Evolutionary conservation across 129 eudicot genomes (phyloP), one percentile per base, ranked within the genome.

Genomic region (Cynara cardunculus): DNA sequence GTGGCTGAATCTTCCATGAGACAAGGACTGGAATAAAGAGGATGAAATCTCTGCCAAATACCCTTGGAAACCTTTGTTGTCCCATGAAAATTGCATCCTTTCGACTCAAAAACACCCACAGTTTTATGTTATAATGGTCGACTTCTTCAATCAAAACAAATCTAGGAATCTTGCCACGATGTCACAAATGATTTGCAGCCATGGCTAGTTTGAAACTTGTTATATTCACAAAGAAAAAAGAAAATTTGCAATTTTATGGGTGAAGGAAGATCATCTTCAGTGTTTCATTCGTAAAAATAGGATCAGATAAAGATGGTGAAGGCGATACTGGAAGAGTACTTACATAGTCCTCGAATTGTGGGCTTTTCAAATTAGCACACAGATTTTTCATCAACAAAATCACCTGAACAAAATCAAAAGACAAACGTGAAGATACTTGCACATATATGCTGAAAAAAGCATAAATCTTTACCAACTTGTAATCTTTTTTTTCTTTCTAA

Each of bases 271-370:
- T 53, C 24, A 14, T 2, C 8, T 53, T 53, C 64, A 53, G 6
- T 16, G 64, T 53, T 53, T 16, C 64, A 53, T 53, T 18, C 22
- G 16, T 5, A 64, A 41, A 7, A 7, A 1, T 11, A 16, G 37
- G 7, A 22, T 34, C 69, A 9, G 4, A 64, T 19, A 21, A 21
- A 7, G 18, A 64, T 5, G 64, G 12, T 7, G 25, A 5, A 64
- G 72, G 19, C 7, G 13, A 31, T 12, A 11, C 5, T 9, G 26
- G 59, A 49, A 75, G 32, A 32, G 77, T 41, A 72, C 99, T 88
- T 92, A 91, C 99, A 89, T 90, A 97, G 70, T 92, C 89, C 88
- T 95, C 99, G 75, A 92, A 95, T 81, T 89, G 87, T 39, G 97
- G 99, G 84, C 93, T 95, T 25, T 90, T 88, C 86, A 95, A 81